A percentile compares a stretch with the other conserved stretches of the same genome.
Conservation (phyloP, 2,329 filamentous ascomycete species). For the Microdochium trichocladiopsis region DNA sequence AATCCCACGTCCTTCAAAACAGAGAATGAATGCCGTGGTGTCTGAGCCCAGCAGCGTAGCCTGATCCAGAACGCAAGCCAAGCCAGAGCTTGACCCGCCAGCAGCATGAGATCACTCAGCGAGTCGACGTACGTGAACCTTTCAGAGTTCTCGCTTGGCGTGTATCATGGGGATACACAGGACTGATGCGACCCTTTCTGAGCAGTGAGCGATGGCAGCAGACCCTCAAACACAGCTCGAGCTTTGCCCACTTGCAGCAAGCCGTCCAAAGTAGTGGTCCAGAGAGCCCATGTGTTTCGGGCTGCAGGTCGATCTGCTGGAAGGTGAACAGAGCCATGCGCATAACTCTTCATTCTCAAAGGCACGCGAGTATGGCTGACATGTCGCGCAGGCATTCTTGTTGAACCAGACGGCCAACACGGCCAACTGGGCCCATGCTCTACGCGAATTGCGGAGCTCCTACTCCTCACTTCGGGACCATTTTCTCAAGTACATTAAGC, state of each 20-base stretch:
- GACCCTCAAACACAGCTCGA: constrained; percentile 50
- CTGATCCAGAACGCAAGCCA: neutral
- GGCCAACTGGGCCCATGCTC: constrained; percentile 59
- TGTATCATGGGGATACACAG: neutral
- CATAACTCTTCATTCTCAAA: neutral
- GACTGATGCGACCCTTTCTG: constrained; percentile 10
- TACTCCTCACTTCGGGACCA: constrained; percentile 68
- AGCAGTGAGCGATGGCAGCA: constrained; percentile 60
- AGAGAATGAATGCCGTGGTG: neutral
- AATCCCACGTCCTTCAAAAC: too few species aligned
- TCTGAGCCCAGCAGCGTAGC: neutral
- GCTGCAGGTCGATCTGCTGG: constrained; percentile 85
- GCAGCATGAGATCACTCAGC: neutral
- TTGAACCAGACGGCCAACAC: constrained; percentile 63
- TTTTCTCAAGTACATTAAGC: constrained; percentile 74
- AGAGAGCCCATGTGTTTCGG: constrained; percentile 58
- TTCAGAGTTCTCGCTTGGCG: neutral
- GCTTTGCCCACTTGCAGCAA: constrained; percentile 53
- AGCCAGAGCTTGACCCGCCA: neutral
- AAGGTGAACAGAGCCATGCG: constrained; percentile 48
- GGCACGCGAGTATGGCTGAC: neutral
- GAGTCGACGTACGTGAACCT: neutral
- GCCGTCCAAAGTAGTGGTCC: constrained; percentile 55
- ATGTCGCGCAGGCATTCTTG: constrained; percentile 59
- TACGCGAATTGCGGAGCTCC: constrained; percentile 63